Conservation (phyloP, 2,329 filamentous ascomycete species). For the Fusarium proliferatum region DNA sequence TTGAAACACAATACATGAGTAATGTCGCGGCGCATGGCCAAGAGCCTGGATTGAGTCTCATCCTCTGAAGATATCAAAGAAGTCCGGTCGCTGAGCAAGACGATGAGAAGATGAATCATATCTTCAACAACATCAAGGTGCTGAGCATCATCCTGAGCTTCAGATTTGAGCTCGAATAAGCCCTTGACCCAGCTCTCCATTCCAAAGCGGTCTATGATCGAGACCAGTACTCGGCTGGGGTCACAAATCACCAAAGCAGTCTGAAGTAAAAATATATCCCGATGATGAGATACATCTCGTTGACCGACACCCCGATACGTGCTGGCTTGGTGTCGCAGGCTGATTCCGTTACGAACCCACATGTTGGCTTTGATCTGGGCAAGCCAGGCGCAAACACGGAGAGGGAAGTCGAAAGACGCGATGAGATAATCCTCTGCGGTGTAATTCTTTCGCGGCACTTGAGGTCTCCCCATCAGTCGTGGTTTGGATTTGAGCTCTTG, state of each 20-base stretch:
- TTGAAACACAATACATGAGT: conserved; percentile 96
- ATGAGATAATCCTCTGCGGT: conserved; percentile 83
- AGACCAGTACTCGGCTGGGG: conserved; percentile 83
- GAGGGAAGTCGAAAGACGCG: conserved; percentile 89
- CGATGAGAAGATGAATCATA: conserved; percentile 92
- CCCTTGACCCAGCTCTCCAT: conserved; percentile 89
- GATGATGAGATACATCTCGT: conserved; percentile 91
- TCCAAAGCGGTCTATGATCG: conserved; percentile 91
- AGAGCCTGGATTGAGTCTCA: conserved; percentile 71
- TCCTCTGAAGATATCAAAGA: conserved; percentile 77
- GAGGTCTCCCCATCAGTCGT: conserved; percentile 69
- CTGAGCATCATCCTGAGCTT: conserved; percentile 86
- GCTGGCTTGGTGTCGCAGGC: conserved; percentile 91
- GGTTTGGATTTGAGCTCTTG: conserved; percentile 75
- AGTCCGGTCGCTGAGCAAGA: conserved; percentile 88
- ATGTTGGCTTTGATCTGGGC: conserved; percentile 98
- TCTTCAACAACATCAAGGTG: conserved; percentile 95
- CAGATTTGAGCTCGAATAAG: conserved; percentile 76
- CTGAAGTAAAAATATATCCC: conserved; percentile 94
- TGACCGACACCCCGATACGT: conserved; percentile 92
- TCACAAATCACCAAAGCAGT: conserved; percentile 89
- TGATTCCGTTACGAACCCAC: conserved; percentile 98
- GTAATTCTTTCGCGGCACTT: conserved; percentile 67
- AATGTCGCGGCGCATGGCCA: conserved; percentile 87
- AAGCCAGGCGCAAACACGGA: conserved; percentile 94